Evolutionary conservation across 306 rosid species (phyloP).

Genomic region (Cucurbita maxima): DNA sequence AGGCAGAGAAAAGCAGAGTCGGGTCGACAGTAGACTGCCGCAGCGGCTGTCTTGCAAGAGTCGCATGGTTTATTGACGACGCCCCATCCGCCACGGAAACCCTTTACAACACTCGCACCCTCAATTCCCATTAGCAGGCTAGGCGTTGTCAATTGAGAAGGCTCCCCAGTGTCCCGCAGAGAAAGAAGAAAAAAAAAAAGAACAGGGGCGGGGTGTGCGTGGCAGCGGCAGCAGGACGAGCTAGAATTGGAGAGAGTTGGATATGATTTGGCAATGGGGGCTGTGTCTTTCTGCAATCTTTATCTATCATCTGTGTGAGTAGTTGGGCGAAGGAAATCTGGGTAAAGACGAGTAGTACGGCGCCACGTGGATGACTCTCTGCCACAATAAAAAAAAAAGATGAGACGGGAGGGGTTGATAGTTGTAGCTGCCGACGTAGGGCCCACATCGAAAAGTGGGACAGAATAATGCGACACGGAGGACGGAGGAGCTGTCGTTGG

Average conservation of each 20-base stretch:
- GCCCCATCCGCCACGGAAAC: constrained; percentile 25
- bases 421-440: no score
- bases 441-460: no score
- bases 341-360: neutral
- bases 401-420: no score
- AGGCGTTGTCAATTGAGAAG: neutral
- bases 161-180: neutral
- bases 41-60: constrained; percentile 44
- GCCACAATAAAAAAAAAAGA: neutral
- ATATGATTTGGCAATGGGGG: neutral
- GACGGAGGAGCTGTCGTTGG: no score
- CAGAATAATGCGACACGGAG: no score
- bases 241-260: neutral
- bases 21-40: constrained; percentile 51
- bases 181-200: no score
- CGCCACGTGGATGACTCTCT: neutral
- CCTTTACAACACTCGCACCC: constrained; percentile 17
- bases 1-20: constrained; percentile 79
- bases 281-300: neutral
- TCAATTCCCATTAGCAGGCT: constrained; percentile 34
- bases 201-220: neutral
- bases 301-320: neutral
- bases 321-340: constrained; percentile 1
- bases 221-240: neutral
- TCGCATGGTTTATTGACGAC: constrained; percentile 59